Evolutionary conservation across 2,329 filamentous ascomycete genomes (phyloP).

Genomic region (Arthrobotrys pseudoclavata): DNA sequence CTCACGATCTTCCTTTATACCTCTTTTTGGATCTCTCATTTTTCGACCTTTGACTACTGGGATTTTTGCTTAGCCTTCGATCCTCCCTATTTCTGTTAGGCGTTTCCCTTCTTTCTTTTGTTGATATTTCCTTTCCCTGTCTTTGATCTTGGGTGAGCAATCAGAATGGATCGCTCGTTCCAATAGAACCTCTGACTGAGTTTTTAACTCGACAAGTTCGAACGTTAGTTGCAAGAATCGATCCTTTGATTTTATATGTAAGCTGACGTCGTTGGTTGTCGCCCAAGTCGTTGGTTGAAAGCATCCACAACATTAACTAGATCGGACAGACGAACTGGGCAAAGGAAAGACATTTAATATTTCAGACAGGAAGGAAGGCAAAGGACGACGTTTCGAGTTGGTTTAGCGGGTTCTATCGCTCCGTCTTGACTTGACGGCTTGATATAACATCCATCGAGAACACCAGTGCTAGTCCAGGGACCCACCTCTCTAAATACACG

Average conservation of each 20-base stretch:
- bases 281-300: slow-evolving; percentile 38
- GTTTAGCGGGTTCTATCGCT: slow-evolving; percentile 40
- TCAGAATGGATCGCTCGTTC: slow-evolving; percentile 45
- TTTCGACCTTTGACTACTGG: slow-evolving; percentile 26
- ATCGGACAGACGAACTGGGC: slow-evolving; percentile 16
- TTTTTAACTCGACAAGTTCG: slow-evolving; percentile 30
- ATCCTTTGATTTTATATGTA: slow-evolving; percentile 56
- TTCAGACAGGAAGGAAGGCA: slow-evolving; percentile 29
- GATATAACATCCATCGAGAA: slow-evolving; percentile 54
- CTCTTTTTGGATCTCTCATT: slow-evolving; percentile 50
- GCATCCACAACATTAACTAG: slow-evolving; percentile 21
- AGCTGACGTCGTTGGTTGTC: slow-evolving; percentile 57
- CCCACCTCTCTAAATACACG: slow-evolving; percentile 52
- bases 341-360: slow-evolving; percentile 19
- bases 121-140: slow-evolving; percentile 38
- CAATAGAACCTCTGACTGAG: slow-evolving; percentile 40
- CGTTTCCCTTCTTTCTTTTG: slow-evolving; percentile 23
- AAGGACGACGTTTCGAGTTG: slow-evolving; percentile 37
- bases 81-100: slow-evolving; percentile 9
- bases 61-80: slow-evolving; percentile 10
- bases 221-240: slow-evolving; percentile 41
- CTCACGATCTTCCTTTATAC: slow-evolving; percentile 57
- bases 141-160: slow-evolving; percentile 36
- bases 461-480: slow-evolving; percentile 22
- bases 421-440: slow-evolving; percentile 47